Evolutionary conservation across 805 yeast species (phyloP).

Genomic region (Lachancea cidri): DNA sequence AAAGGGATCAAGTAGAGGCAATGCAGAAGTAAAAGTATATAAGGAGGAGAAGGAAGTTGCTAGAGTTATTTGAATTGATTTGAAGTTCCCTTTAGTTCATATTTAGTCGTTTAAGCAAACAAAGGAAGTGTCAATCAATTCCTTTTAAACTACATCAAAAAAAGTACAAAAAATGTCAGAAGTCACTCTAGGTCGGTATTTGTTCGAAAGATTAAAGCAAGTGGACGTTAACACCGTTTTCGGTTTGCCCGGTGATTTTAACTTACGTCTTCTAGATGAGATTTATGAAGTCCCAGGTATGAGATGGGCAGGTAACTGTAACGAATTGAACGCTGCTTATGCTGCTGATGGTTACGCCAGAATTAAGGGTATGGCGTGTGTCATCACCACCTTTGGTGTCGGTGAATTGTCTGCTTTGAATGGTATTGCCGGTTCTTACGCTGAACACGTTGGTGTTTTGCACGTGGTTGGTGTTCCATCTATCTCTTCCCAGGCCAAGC

Average conservation of each 20-base stretch:
- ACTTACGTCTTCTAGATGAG: constrained; percentile 64
- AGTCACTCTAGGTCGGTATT: constrained; percentile 67
- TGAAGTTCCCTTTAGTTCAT: background rate
- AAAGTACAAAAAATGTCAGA: constrained; percentile 31
- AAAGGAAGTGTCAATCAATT: background rate
- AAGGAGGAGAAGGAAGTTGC: background rate
- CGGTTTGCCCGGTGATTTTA: constrained; percentile 82
- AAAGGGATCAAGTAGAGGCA: background rate
- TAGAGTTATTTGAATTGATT: background rate
- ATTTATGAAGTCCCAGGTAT: constrained; percentile 68
- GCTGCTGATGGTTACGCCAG: constrained; percentile 89
- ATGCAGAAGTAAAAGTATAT: background rate
- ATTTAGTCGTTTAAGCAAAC: background rate
- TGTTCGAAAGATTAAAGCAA: constrained; percentile 75
- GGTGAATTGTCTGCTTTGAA: constrained; percentile 82
- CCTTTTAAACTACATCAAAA: background rate
- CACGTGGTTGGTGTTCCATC: constrained; percentile 89
- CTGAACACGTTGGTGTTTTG: constrained; percentile 81
- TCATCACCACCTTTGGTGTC: constrained; percentile 85
- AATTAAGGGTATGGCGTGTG: constrained; percentile 66
- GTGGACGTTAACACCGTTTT: constrained; percentile 65
- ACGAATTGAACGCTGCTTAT: constrained; percentile 83
- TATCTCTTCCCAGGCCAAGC: constrained; percentile 63
- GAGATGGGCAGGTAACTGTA: constrained; percentile 89
- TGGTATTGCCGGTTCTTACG: constrained; percentile 84